Percentiles rank a stretch among this genome's conserved stretches.
Evolutionary conservation across 345 rosid genomes (phyloP).

Genomic region (Syzygium jambos): DNA sequence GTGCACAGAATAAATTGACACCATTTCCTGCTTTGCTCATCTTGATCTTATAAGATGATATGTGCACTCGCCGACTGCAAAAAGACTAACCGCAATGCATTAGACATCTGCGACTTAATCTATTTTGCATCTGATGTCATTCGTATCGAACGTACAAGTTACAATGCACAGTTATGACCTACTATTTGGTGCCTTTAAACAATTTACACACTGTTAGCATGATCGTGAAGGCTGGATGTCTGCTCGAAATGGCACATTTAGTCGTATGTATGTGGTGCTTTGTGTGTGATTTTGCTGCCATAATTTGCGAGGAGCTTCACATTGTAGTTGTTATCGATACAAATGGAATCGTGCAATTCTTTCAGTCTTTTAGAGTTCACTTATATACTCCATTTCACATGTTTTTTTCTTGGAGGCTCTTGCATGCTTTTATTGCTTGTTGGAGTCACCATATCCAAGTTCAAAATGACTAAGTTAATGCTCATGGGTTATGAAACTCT

Average conservation of each 20-base stretch:
- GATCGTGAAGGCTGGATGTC: background rate
- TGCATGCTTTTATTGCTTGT: background rate
- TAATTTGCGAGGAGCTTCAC: background rate
- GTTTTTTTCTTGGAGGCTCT: background rate
- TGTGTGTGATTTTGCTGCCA: background rate
- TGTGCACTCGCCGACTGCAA: background rate
- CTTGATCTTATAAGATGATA: background rate
- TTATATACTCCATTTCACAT: background rate
- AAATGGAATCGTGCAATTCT: background rate
- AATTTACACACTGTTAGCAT: background rate
- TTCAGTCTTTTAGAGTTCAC: background rate
- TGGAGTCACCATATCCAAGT: too few relatives aligned
- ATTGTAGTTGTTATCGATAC: background rate
- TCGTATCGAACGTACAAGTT: background rate
- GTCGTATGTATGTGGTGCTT: background rate
- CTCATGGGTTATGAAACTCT: background rate
- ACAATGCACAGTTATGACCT: background rate
- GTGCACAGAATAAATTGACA: background rate
- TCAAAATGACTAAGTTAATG: background rate
- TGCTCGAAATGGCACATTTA: background rate
- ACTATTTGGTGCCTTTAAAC: background rate
- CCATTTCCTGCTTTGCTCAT: background rate
- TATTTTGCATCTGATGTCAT: background rate
- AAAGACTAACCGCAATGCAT: background rate
- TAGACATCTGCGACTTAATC: background rate